Evolutionary conservation across 176 grass and related monocot species (phyloP).

Genomic region (Zea mays): DNA sequence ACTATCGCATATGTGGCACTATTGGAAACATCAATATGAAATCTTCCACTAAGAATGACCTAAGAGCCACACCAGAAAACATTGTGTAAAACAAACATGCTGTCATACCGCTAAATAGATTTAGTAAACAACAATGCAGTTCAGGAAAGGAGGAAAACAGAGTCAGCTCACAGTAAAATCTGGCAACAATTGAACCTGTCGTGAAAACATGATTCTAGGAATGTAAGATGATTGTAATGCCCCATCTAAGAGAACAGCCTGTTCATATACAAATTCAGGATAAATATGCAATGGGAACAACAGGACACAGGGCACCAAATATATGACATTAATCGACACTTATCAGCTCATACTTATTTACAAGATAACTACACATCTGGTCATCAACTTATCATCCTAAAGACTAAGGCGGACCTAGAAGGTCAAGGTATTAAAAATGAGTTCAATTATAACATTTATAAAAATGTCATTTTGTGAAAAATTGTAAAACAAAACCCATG

Average conservation of each 20-base stretch:
- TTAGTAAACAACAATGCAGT: not conserved
- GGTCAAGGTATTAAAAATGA: not conserved
- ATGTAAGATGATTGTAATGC: slow-evolving; percentile 12
- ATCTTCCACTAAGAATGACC: not conserved
- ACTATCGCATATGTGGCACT: not conserved
- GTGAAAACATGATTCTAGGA: not conserved
- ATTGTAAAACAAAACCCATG: not conserved
- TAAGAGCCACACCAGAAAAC: not conserved
- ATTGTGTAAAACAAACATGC: not conserved
- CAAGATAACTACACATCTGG: not conserved
- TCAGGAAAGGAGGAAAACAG: slow-evolving; percentile 9
- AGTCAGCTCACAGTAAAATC: not conserved
- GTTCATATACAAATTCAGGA: not conserved
- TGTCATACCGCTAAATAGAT: not conserved
- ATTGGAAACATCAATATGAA: not conserved
- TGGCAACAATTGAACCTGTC: not conserved
- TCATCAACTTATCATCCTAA: not conserved
- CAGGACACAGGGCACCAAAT: not conserved
- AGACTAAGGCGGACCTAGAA: not conserved
- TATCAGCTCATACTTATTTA: not conserved
- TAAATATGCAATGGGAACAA: not conserved
- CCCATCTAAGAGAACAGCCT: not conserved
- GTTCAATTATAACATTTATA: not conserved
- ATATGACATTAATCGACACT: not conserved
- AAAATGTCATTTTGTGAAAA: not conserved